A percentile compares a stretch with the other conserved stretches of the same genome.
These are phyloP conservation scores for Sphagnum contortum DNA, from an alignment of 225 moss, liverwort and hornwort genomes.

Conservation along the genomic window DNA sequence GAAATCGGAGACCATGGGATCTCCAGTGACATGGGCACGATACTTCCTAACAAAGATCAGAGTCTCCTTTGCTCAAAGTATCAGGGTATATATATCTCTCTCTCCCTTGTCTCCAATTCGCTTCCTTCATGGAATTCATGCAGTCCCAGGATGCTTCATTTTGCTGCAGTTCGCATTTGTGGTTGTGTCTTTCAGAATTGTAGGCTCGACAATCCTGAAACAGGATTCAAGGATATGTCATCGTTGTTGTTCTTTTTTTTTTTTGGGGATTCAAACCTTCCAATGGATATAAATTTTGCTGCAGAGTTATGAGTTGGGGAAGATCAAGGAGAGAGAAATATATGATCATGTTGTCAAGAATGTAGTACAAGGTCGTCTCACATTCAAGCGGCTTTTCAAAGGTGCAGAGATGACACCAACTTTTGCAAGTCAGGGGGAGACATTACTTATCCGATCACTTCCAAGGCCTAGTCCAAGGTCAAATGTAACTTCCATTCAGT, in stretches of 20 bases:
- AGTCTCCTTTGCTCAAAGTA: constrained; percentile 75
- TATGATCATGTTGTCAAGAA: constrained; percentile 77
- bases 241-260: too few relatives aligned
- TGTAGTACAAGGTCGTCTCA: constrained; percentile 67
- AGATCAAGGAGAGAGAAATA: constrained; percentile 76
- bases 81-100: constrained; percentile 34
- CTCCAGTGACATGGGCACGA: constrained; percentile 66
- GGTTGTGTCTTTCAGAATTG: too few relatives aligned
- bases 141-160: too few relatives aligned
- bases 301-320: constrained; percentile 56
- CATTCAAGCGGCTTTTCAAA: constrained; percentile 76
- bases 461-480: constrained; percentile 79
- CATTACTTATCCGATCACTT: constrained; percentile 79
- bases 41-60: constrained; percentile 76
- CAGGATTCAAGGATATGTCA: too few relatives aligned
- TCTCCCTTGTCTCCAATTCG: too few relatives aligned
- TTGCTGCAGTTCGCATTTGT: too few relatives aligned
- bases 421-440: constrained; percentile 84
- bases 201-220: too few relatives aligned
- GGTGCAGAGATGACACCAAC: constrained; percentile 96
- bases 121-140: too few relatives aligned
- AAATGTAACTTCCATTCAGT: background rate
- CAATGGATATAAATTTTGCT: background rate
- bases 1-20: constrained; percentile 25
- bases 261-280: too few relatives aligned